phyloP scores from a whole-genome alignment of 805 yeast species.

The Brettanomyces bruxellensis region DNA sequence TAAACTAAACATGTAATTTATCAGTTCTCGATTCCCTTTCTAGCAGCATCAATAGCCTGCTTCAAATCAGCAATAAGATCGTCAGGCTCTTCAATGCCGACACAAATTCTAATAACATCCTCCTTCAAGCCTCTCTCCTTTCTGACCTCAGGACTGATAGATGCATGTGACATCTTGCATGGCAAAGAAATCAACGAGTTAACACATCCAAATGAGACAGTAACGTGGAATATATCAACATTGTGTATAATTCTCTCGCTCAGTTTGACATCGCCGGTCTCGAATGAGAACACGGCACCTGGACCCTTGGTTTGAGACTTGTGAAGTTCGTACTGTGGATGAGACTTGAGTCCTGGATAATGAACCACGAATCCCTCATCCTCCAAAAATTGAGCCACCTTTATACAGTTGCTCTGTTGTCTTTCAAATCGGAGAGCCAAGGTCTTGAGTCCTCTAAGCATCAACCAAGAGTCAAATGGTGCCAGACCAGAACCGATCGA shows the following conservation, averaged over 20 bases:
- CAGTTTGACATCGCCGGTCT: constrained; percentile 65
- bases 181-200: constrained; percentile 91
- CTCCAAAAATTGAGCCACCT: constrained; percentile 67
- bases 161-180: constrained; percentile 95
- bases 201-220: constrained; percentile 92
- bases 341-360: constrained; percentile 76
- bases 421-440: constrained; percentile 77
- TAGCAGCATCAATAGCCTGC: constrained; percentile 59
- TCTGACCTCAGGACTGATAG: constrained; percentile 81
- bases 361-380: constrained; percentile 65
- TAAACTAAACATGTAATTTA: no score
- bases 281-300: constrained; percentile 85
- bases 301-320: constrained; percentile 69
- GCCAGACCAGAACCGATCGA: constrained; percentile 87
- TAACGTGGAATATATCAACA: constrained; percentile 73
- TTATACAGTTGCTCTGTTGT: constrained; percentile 75
- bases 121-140: constrained; percentile 87
- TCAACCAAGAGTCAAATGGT: constrained; percentile 89
- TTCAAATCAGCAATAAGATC: constrained; percentile 80
- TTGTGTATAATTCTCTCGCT: constrained; percentile 68
- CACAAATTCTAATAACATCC: constrained; percentile 81
- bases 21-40: constrained; percentile 15
- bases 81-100: constrained; percentile 78
- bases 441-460: constrained; percentile 83
- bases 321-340: constrained; percentile 78